These are phyloP conservation scores for Fraxinus paxiana DNA, from an alignment of 305 asterid species.

Conservation along the genomic window DNA sequence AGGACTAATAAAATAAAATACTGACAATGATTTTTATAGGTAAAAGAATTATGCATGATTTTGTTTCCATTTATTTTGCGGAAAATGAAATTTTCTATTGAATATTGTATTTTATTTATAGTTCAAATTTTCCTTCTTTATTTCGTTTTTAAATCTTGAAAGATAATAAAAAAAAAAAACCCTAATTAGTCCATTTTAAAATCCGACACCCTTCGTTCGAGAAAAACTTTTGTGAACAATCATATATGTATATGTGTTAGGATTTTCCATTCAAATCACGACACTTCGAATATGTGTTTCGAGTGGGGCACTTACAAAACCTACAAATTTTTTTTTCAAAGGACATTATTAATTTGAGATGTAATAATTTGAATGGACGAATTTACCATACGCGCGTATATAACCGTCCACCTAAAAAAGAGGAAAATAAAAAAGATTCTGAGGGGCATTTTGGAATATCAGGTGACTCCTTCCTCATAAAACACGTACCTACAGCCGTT, in stretches of 20 bases:
- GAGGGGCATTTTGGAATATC: conserved; percentile 1
- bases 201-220: not conserved
- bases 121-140: not conserved
- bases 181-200: not conserved
- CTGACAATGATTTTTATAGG: not conserved
- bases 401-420: not conserved
- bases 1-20: not conserved
- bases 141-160: not conserved
- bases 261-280: not conserved
- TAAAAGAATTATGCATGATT: not conserved
- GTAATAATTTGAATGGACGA: not conserved
- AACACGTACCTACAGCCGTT: conserved; percentile 3
- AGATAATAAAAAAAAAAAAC: not conserved
- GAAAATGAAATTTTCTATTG: not conserved
- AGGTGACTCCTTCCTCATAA: not conserved
- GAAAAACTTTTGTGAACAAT: not conserved
- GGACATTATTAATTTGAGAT: not conserved
- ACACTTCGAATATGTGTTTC: not conserved
- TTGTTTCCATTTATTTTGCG: not conserved
- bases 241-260: not conserved
- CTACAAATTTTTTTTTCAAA: too few species aligned
- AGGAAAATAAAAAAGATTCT: not conserved
- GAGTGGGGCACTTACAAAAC: not conserved
- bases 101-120: not conserved
- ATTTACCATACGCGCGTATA: not conserved